These are phyloP conservation scores for Erigeron philadelphicus DNA, from an alignment of 140 eudicot species.

Conservation along the genomic window DNA sequence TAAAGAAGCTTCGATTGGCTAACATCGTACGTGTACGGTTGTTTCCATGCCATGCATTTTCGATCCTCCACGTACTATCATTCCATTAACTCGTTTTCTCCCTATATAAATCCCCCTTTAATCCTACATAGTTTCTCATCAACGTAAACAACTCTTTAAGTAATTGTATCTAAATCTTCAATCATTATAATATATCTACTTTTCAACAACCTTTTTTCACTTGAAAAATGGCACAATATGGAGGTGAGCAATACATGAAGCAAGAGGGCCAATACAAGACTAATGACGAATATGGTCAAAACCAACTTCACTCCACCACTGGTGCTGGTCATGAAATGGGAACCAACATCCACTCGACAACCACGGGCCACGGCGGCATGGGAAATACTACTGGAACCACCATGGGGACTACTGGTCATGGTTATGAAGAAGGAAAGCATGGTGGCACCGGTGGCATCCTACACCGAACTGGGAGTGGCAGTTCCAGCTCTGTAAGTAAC, in stretches of 20 bases:
- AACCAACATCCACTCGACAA: conserved; percentile 18
- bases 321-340: background rate
- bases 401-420: conserved; percentile 23
- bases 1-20: too few species aligned
- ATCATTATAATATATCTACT: conserved; percentile 4
- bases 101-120: conserved; percentile 15
- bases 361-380: conserved; percentile 5
- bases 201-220: conserved; percentile 5
- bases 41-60: too few species aligned
- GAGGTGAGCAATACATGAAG: conserved; percentile 30
- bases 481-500: conserved; percentile 56
- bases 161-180: background rate
- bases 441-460: conserved; percentile 34
- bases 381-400: conserved; percentile 7
- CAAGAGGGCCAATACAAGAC: conserved; percentile 20
- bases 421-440: conserved; percentile 29
- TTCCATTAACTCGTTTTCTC: background rate
- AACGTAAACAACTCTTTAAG: background rate
- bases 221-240: conserved; percentile 35
- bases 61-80: background rate
- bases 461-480: conserved; percentile 59
- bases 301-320: conserved; percentile 31
- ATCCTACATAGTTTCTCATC: conserved; percentile 18
- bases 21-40: too few species aligned
- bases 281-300: conserved; percentile 14